Evolutionary conservation across 1,284 basidiomycete species (phyloP).

Genomic region (Agaricales sp.): DNA sequence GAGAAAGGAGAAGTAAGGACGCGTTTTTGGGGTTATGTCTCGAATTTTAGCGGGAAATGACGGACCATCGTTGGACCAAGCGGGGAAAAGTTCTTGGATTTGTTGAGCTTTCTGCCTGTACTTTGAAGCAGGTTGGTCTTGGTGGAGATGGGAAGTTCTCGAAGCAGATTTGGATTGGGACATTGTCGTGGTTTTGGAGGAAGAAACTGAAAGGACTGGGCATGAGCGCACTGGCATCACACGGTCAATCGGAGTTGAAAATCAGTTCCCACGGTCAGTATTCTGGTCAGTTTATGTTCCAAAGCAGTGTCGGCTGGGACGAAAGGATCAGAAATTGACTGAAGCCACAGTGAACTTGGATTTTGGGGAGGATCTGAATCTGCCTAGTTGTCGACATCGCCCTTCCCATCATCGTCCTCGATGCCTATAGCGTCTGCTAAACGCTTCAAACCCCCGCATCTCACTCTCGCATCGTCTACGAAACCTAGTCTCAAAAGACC

Average conservation of each 20-base stretch:
- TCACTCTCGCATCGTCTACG: conserved; percentile 3
- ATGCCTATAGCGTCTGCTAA: background rate
- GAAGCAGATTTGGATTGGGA: conserved; percentile 43
- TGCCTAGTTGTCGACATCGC: too few species aligned
- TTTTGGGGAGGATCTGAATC: too few species aligned
- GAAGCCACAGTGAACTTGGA: too few species aligned
- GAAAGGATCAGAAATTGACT: too few species aligned
- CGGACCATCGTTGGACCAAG: conserved; percentile 69
- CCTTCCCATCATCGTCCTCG: too few species aligned
- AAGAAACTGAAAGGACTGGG: too few species aligned
- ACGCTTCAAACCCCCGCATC: conserved; percentile 9
- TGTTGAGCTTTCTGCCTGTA: conserved; percentile 43
- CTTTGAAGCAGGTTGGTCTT: conserved; percentile 23
- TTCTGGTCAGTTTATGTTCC: too few species aligned
- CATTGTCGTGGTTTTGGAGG: conserved; percentile 37
- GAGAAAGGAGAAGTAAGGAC: conserved; percentile 6
- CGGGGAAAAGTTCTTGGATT: conserved; percentile 71
- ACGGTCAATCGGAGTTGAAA: too few species aligned
- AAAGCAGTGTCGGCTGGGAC: too few species aligned
- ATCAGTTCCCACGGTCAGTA: too few species aligned
- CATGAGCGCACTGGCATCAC: too few species aligned
- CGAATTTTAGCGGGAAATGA: conserved; percentile 14
- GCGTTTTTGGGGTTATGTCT: too few species aligned
- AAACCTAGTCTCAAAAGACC: background rate
- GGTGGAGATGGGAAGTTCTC: conserved; percentile 22